Conservation (phyloP, 2,329 filamentous ascomycete species). For the Alternaria sp. region DNA sequence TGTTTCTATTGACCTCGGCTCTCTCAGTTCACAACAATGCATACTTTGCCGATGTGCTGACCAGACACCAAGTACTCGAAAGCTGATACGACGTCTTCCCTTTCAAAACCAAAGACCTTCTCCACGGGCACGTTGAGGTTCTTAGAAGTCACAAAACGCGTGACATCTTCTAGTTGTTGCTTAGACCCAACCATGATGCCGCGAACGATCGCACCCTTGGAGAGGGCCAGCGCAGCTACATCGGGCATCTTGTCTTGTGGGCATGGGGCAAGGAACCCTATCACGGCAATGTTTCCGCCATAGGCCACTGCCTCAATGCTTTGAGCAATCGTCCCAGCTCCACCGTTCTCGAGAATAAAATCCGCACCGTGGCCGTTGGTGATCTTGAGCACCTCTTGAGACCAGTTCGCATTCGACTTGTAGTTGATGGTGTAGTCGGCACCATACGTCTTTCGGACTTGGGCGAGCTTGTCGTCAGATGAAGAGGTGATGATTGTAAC, state of each 20-base stretch:
- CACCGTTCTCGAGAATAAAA: conserved; percentile 54
- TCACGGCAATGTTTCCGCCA: conserved; percentile 56
- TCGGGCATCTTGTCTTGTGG: conserved; percentile 42
- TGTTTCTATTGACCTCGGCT: background rate
- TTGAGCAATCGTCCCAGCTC: conserved; percentile 49
- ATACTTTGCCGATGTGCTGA: conserved; percentile 40
- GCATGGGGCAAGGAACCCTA: conserved; percentile 52
- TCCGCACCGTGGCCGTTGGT: conserved; percentile 58
- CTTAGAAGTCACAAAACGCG: conserved; percentile 40
- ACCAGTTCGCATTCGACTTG: conserved; percentile 57
- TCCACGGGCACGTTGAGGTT: conserved; percentile 42
- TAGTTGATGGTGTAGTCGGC: conserved; percentile 62
- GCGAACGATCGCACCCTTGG: conserved; percentile 47
- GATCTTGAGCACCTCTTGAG: conserved; percentile 53
- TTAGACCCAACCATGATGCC: conserved; percentile 67
- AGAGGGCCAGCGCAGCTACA: conserved; percentile 37
- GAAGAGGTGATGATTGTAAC: conserved; percentile 60
- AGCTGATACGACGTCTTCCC: conserved; percentile 41
- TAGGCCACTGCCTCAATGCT: conserved; percentile 56
- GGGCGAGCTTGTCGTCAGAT: conserved; percentile 60
- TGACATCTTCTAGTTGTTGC: conserved; percentile 55
- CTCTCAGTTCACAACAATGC: conserved; percentile 18
- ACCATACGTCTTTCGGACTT: conserved; percentile 50
- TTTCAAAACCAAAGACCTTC: conserved; percentile 41
- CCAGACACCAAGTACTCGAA: conserved; percentile 47